These are phyloP conservation scores for Suillus bovinus DNA, from an alignment of 768 basidiomycete species.

Conservation along the genomic window DNA sequence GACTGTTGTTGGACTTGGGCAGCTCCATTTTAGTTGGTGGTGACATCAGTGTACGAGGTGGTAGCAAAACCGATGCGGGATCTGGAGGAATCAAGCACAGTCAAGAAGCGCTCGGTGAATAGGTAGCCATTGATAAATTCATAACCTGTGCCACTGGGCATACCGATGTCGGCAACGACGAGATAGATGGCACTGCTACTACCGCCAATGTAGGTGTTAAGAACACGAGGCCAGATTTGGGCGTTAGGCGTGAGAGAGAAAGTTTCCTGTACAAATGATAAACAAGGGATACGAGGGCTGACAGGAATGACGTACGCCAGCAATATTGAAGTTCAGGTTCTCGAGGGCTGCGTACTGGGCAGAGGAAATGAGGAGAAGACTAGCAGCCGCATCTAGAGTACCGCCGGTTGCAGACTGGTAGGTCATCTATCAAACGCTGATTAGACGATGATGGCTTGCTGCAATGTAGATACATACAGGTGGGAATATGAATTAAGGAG, in stretches of 20 bases:
- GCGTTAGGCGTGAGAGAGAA: conserved; percentile 45
- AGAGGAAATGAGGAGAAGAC: conserved; percentile 14
- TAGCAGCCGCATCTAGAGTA: conserved; percentile 16
- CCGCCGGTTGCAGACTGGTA: conserved; percentile 20
- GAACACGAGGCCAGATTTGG: conserved; percentile 41
- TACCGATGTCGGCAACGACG: conserved; percentile 39
- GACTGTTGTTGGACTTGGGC: no score
- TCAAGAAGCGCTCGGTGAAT: conserved; percentile 29
- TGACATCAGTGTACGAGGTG: conserved; percentile 31
- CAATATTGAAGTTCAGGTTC: conserved; percentile 14
- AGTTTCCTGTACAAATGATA: conserved; percentile 19
- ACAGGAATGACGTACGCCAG: not conserved
- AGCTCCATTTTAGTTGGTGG: conserved; percentile 23
- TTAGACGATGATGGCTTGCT: conserved; percentile 6
- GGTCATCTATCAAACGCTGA: conserved; percentile 16
- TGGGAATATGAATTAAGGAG: conserved; percentile 48
- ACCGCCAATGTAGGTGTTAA: conserved; percentile 47
- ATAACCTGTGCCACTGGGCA: conserved; percentile 43
- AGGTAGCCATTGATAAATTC: conserved; percentile 56
- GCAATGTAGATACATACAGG: conserved; percentile 25
- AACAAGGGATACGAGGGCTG: not conserved
- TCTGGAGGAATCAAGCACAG: conserved; percentile 55
- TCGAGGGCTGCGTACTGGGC: conserved; percentile 9
- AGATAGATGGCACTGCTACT: conserved; percentile 42
- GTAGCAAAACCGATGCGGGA: conserved; percentile 28